phyloP scores from a whole-genome alignment of 805 yeast genomes.

The Hanseniaspora thailandica region DNA sequence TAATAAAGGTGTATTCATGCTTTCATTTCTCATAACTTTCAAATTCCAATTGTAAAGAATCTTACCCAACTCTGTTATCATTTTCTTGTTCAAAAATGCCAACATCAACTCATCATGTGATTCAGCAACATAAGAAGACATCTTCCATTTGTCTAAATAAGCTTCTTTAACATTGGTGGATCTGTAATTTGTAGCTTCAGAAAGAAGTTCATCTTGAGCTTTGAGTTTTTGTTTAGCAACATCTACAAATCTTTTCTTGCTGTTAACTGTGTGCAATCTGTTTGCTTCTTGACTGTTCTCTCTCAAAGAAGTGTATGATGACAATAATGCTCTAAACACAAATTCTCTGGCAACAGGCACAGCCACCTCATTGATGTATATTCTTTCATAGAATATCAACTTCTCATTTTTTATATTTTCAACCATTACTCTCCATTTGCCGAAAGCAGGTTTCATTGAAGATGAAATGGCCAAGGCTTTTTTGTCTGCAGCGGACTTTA shows the following conservation, averaged over 20 bases:
- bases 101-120: neutral
- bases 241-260: neutral
- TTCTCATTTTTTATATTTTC: neutral
- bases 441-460: neutral
- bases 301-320: neutral
- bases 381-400: neutral
- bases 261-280: neutral
- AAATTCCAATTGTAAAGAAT: constrained; percentile 1
- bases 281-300: neutral
- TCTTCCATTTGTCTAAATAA: neutral
- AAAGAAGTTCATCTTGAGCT: too few species aligned
- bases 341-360: neutral
- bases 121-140: neutral
- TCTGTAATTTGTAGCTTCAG: neutral
- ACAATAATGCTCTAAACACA: neutral
- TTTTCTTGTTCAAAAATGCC: neutral
- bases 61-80: neutral
- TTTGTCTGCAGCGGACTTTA: neutral
- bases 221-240: too few species aligned
- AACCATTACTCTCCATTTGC: neutral
- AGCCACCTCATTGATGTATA: neutral
- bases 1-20: neutral
- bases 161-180: neutral
- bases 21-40: neutral
- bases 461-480: neutral